Evolutionary conservation across 2,329 filamentous ascomycete species (phyloP).

Genomic region (Aspergillus ibericus): DNA sequence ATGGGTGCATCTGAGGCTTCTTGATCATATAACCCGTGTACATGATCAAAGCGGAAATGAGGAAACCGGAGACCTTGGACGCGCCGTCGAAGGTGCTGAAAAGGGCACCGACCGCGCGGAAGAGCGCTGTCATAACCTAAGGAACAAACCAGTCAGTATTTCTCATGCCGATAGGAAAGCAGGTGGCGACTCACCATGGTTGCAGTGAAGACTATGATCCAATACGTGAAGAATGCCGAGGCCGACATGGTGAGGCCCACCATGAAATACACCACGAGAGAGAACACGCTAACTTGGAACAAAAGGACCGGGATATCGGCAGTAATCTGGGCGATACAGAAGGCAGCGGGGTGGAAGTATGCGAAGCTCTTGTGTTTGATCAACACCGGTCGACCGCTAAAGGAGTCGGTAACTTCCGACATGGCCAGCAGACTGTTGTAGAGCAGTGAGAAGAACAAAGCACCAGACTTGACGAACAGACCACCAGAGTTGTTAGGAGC

Average conservation of each 20-base stretch:
- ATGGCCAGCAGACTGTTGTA: conserved; percentile 64
- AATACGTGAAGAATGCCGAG: conserved; percentile 62
- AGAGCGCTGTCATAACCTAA: conserved; percentile 59
- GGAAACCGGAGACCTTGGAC: conserved; percentile 52
- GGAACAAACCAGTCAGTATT: conserved; percentile 11
- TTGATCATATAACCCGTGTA: conserved; percentile 48
- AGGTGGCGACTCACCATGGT: conserved; percentile 48
- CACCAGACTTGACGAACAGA: conserved; percentile 64
- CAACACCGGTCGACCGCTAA: conserved; percentile 59
- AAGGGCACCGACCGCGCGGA: conserved; percentile 56
- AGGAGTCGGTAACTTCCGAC: conserved; percentile 66
- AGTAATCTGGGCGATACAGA: conserved; percentile 46
- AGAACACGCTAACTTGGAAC: conserved; percentile 61
- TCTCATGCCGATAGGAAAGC: neutral
- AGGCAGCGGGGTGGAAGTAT: conserved; percentile 55
- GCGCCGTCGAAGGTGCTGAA: conserved; percentile 60
- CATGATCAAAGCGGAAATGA: conserved; percentile 39
- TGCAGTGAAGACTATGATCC: conserved; percentile 53
- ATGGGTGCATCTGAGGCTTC: conserved; percentile 53
- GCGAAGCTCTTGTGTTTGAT: conserved; percentile 61
- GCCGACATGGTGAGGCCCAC: conserved; percentile 55
- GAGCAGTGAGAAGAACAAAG: conserved; percentile 64
- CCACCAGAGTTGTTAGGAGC: conserved; percentile 59
- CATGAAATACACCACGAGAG: conserved; percentile 65
- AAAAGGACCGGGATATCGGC: conserved; percentile 57